phyloP scores from a whole-genome alignment of 108 stramenopile genomes.

The Epipyxis sp. region DNA sequence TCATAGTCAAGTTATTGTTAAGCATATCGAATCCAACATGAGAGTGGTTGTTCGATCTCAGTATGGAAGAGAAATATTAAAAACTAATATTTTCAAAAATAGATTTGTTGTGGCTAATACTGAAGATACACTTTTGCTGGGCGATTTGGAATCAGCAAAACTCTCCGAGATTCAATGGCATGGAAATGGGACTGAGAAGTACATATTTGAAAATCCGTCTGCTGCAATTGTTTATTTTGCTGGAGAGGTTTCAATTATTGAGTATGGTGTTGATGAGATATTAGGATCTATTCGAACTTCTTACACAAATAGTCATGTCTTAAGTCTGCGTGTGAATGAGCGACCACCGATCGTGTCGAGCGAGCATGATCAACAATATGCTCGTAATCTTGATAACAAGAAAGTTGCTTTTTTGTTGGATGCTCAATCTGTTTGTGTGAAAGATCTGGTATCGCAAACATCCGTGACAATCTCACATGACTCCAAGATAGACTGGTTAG shows the following conservation, averaged over 20 bases:
- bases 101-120: conserved; percentile 61
- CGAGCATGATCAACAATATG: background rate
- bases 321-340: conserved; percentile 61
- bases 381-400: conserved; percentile 44
- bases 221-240: conserved; percentile 52
- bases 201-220: conserved; percentile 56
- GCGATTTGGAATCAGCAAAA: conserved; percentile 59
- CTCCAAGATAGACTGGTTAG: conserved; percentile 61
- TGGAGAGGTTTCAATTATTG: conserved; percentile 58
- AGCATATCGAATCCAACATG: conserved; percentile 42
- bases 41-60: conserved; percentile 50
- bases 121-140: conserved; percentile 54
- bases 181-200: conserved; percentile 49
- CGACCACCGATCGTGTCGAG: conserved; percentile 31
- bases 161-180: conserved; percentile 59
- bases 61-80: conserved; percentile 59
- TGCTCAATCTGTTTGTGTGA: conserved; percentile 57
- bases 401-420: conserved; percentile 65
- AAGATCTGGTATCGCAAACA: conserved; percentile 52
- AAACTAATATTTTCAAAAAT: conserved; percentile 57
- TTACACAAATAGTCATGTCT: conserved; percentile 47
- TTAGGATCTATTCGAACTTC: conserved; percentile 59
- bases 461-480: conserved; percentile 53
- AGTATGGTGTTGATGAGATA: conserved; percentile 62
- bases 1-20: conserved; percentile 58